Conservation (phyloP, 352 stramenopile species). For the Globisporangium rhizosaccharum region DNA sequence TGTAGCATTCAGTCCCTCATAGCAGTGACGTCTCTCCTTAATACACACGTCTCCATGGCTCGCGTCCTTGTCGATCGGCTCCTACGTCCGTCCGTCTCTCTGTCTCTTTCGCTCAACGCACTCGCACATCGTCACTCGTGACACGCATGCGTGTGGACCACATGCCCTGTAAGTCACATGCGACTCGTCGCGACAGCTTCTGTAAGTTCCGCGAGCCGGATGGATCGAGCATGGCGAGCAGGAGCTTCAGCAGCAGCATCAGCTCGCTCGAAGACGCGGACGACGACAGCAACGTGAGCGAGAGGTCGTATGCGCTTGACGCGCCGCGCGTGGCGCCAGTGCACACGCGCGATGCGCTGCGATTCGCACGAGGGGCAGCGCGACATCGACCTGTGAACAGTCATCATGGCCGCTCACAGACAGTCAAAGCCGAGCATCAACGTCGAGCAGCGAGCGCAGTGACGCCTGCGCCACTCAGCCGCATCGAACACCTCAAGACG, state of each 20-base stretch:
- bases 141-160: too few relatives aligned
- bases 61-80: too few relatives aligned
- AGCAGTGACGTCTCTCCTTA: background rate
- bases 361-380: background rate
- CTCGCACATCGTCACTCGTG: background rate
- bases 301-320: constrained; percentile 2
- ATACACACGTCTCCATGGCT: background rate
- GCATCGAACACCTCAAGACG: constrained; percentile 35
- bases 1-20: background rate
- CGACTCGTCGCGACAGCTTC: background rate
- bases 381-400: too few relatives aligned
- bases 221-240: background rate
- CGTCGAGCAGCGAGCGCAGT: background rate
- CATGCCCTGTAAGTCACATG: background rate
- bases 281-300: background rate
- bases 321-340: constrained; percentile 6
- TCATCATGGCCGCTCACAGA: background rate
- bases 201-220: background rate
- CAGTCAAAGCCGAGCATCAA: background rate
- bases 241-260: constrained; percentile 2
- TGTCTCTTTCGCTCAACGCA: background rate
- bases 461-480: constrained; percentile 7
- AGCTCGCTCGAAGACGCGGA: constrained; percentile 12
- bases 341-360: background rate
- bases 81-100: background rate